Conservation (phyloP, 345 rosid species). For the Lepidium sativum region DNA sequence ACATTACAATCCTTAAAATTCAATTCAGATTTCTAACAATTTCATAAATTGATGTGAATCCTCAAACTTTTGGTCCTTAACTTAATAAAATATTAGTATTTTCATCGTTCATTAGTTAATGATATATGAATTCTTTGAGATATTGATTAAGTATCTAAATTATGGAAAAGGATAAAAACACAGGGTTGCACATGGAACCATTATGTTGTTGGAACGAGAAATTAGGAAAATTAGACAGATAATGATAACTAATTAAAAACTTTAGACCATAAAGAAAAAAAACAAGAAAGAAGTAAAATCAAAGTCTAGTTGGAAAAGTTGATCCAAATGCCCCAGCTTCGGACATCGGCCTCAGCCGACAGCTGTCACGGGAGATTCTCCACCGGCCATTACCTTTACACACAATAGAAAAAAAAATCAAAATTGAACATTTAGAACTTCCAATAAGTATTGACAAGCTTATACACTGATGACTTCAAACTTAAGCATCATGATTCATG, state of each 20-base stretch:
- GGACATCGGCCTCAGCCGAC: slow-evolving; percentile 3
- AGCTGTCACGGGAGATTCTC: slow-evolving; percentile 8
- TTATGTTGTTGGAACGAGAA: slow-evolving; percentile 25
- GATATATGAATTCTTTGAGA: not conserved
- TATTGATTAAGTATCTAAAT: not conserved
- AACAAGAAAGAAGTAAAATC: not conserved
- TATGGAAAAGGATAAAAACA: slow-evolving; percentile 11
- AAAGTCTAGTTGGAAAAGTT: slow-evolving; percentile 13
- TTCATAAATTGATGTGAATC: no score
- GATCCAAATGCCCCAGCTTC: not conserved
- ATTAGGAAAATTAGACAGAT: slow-evolving; percentile 6
- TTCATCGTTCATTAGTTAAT: not conserved
- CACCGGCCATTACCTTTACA: slow-evolving; percentile 3
- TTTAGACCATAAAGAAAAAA: not conserved
- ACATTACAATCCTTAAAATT: no score
- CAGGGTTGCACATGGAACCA: slow-evolving; percentile 29
- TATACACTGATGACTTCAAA: slow-evolving; percentile 14
- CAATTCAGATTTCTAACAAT: no score
- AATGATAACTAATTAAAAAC: slow-evolving; percentile 6
- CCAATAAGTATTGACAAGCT: slow-evolving; percentile 4
- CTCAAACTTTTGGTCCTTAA: no score
- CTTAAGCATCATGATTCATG: slow-evolving; percentile 1
- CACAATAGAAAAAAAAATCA: not conserved
- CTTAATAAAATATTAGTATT: no score
- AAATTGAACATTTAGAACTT: not conserved